Base-by-base conservation (phyloP, 768 basidiomycete genomes). In the Amanita fuliginea region DNA sequence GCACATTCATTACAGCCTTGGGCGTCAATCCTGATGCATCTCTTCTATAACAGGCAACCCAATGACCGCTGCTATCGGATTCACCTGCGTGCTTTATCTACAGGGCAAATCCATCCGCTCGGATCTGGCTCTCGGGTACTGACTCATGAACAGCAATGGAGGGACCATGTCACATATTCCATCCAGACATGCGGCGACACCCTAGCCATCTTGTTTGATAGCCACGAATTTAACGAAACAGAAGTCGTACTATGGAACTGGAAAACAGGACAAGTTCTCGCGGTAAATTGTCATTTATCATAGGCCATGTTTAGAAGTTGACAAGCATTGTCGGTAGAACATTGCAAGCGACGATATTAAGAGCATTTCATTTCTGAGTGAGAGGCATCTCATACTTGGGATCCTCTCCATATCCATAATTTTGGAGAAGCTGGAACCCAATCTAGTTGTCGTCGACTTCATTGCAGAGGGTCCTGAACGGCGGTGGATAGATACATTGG, bases 241-340 rank as follows among this genome's bases (percentile, higher is more conserved):
- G 74, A 78, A 54, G 59, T 84, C 10, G 62, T 73, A 19, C 63
- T 81, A 18, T 86, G 80, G 81, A 73, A 85, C 48, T 86, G 83
- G 84, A 76, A 75, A 57, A 78, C 73, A 3, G 78, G 78, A 5
- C 55, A 60, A 8, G 58, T 66, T 6, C 59, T 77, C 55, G 51
- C 74, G 53, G 82, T 85, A 56, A 66, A 75, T 66, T 18, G 13
- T 37, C 35, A 16, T 16, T 22, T 19, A 37, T 33, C 13, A 42
- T 26, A 24, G 5, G 6, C 33, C 24, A 30, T 18, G n/a, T 39
- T 42, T 19, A 51, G 37, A 28, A 4, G 18, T 5, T 40, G 42
- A 41, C 42, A 49, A 4, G 16, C 26, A 43, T 63, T 62, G 48
- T 50, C 35, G 47, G 7, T 34, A 62, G 60, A 54, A 59, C 44